These are phyloP conservation scores for Amanita jacksonii DNA, from an alignment of 768 basidiomycete species.

Conservation along the genomic window DNA sequence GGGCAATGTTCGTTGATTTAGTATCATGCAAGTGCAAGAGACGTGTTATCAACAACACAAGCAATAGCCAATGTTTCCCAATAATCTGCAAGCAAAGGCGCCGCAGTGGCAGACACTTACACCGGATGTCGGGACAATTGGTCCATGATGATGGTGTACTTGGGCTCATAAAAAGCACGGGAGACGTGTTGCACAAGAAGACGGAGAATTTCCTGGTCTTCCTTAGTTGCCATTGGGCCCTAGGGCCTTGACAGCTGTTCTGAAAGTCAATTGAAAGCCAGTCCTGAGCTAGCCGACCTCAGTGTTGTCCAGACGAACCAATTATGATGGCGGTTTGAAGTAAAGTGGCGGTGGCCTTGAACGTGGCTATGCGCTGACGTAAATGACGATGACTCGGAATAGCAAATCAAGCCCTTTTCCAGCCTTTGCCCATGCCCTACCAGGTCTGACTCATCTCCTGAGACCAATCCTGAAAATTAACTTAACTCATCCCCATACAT, in stretches of 20 bases:
- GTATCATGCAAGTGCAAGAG: conserved; percentile 10
- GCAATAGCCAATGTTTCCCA: conserved; percentile 14
- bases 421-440: neutral
- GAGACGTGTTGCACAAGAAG: conserved; percentile 89
- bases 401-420: too few species aligned
- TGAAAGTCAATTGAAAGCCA: conserved; percentile 4
- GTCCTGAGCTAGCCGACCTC: neutral
- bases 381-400: too few species aligned
- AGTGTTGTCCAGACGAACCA: neutral
- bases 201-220: conserved; percentile 74
- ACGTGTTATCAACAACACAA: conserved; percentile 14
- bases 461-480: too few species aligned
- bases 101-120: conserved; percentile 53
- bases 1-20: conserved; percentile 17
- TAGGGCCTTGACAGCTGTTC: conserved; percentile 7
- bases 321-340: conserved; percentile 1
- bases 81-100: conserved; percentile 12
- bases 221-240: conserved; percentile 51
- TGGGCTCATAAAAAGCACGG: conserved; percentile 91
- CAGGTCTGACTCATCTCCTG: neutral
- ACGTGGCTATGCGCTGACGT: conserved; percentile 4
- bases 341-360: neutral
- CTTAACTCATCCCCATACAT: too few species aligned
- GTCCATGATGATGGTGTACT: conserved; percentile 87
- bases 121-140: conserved; percentile 88